A percentile compares a stretch with the other conserved stretches of the same genome.
phyloP scores from a whole-genome alignment of 768 basidiomycete genomes.

The Candolleomyces efflorescens region DNA sequence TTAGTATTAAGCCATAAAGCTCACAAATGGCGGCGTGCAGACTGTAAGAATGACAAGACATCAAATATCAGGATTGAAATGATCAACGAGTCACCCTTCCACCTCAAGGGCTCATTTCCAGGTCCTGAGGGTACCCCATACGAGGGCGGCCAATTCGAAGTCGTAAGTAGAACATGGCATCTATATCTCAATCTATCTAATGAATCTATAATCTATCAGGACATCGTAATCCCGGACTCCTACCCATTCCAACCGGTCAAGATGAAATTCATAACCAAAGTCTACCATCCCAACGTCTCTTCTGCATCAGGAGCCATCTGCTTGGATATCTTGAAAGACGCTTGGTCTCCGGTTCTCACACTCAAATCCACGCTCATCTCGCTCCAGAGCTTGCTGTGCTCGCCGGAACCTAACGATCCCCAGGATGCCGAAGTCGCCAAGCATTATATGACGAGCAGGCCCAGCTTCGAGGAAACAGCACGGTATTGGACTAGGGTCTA shows the following conservation, averaged over 20 bases:
- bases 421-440: slow-evolving; percentile 99
- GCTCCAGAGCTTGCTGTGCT: slow-evolving; percentile 87
- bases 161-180: slow-evolving; percentile 48
- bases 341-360: slow-evolving; percentile 94
- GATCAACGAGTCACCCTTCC: slow-evolving; percentile 86
- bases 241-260: slow-evolving; percentile 94
- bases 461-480: slow-evolving; percentile 88
- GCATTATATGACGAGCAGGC: slow-evolving; percentile 87
- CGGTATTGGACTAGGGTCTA: slow-evolving; percentile 93
- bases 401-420: slow-evolving; percentile 93
- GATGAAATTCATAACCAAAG: slow-evolving; percentile 98
- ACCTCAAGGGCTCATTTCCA: slow-evolving; percentile 86
- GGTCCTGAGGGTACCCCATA: slow-evolving; percentile 95
- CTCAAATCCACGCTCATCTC: slow-evolving; percentile 96
- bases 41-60: slow-evolving; percentile 93
- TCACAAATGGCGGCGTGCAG: slow-evolving; percentile 31
- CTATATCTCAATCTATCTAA: no score
- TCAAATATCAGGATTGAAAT: slow-evolving; percentile 85
- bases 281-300: slow-evolving; percentile 95
- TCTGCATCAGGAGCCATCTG: slow-evolving; percentile 95
- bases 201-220: slow-evolving; percentile 38
- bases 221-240: slow-evolving; percentile 89
- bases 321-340: slow-evolving; percentile 82
- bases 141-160: slow-evolving; percentile 85
- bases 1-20: slow-evolving; percentile 2